A percentile compares a stretch with the other conserved stretches of the same genome.
These are phyloP conservation scores for Ettlia oleoabundans DNA, from an alignment of 139 green algal species.

Conservation along the genomic window DNA sequence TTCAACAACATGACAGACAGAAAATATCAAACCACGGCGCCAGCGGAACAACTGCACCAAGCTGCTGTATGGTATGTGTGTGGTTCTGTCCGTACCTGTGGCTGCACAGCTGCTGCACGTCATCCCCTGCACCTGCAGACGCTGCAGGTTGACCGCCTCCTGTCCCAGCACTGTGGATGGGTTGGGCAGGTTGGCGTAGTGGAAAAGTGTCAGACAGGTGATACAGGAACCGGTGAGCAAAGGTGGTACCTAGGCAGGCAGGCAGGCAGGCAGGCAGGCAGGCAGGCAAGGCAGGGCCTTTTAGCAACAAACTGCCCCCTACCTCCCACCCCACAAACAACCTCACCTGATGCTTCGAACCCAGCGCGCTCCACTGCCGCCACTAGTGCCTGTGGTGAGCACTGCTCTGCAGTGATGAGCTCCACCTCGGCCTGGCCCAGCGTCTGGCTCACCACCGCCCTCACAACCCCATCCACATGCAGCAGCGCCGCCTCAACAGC, in stretches of 20 bases:
- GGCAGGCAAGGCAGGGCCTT: too few species aligned
- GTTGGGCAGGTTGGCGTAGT: slow-evolving; percentile 29
- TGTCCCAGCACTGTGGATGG: slow-evolving; percentile 48
- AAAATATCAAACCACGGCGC: too few species aligned
- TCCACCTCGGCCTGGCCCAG: slow-evolving; percentile 23
- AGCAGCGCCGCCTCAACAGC: slow-evolving; percentile 3
- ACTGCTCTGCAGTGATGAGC: background rate
- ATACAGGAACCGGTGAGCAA: too few species aligned
- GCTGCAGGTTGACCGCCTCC: slow-evolving; percentile 49
- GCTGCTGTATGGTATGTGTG: too few species aligned
- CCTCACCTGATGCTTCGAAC: slow-evolving; percentile 77
- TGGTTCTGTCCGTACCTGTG: too few species aligned
- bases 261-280: too few species aligned
- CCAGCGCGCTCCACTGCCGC: slow-evolving; percentile 76
- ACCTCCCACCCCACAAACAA: too few species aligned
- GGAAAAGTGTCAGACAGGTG: too few species aligned
- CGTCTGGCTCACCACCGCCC: slow-evolving; percentile 6
- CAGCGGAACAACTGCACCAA: too few species aligned
- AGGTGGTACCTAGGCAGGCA: too few species aligned
- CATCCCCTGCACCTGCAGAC: slow-evolving; percentile 41
- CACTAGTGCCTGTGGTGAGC: slow-evolving; percentile 50
- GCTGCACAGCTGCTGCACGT: slow-evolving; percentile 41
- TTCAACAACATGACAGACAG: too few species aligned
- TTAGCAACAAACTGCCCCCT: too few species aligned
- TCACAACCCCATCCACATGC: background rate